Evolutionary conservation across 2,329 filamentous ascomycete genomes (phyloP), one percentile per base, ranked within the genome.

Genomic region (Talaromyces sp.): DNA sequence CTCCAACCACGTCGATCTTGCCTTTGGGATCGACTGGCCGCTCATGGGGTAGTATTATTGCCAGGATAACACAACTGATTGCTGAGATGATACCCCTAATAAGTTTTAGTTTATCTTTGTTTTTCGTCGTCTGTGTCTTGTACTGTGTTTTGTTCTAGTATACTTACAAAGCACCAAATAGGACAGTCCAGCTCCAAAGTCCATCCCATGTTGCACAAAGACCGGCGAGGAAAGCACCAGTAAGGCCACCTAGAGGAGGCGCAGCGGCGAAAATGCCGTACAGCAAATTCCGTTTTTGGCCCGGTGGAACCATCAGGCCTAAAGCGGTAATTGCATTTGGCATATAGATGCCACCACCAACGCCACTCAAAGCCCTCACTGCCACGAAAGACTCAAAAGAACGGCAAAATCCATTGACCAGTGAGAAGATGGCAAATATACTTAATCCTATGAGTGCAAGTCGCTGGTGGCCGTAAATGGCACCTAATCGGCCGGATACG

Each of bases 391-490:
- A 75, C 66, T n/a, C n/a, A 3, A 78, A 69, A 46, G 78, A 78
- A 2, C 70, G 72, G 49, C 73, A 78, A 58, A 82, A 82, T 0
- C 83, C 84, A 4, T 76, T 77, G 1, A 82, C 63, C 14, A 84
- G 68, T 1, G 80, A 81, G 78, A 82, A 86, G 5, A 81, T 46
- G 0, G 80, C 75, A 43, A 84, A 83, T 83, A 84, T 87, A 17
- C 75, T 58, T 31, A 83, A 81, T 2, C 85, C 85, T 57, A 75
- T 65, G 8, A 86, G 65, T 38, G 87, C 80, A 38, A 86, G 70
- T 5, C 70, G 75, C 67, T 84, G 84, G 69, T 86, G 80, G 0
- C 86, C 86, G 61, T 83, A 84, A 0, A 83, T n/a, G 49, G 85
- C 82, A 2, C 85, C 84, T 3, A 87, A 69, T 0, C 85, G 78